These are phyloP conservation scores for Pugionium cornutum DNA, from an alignment of 345 rosid species.

Conservation along the genomic window DNA sequence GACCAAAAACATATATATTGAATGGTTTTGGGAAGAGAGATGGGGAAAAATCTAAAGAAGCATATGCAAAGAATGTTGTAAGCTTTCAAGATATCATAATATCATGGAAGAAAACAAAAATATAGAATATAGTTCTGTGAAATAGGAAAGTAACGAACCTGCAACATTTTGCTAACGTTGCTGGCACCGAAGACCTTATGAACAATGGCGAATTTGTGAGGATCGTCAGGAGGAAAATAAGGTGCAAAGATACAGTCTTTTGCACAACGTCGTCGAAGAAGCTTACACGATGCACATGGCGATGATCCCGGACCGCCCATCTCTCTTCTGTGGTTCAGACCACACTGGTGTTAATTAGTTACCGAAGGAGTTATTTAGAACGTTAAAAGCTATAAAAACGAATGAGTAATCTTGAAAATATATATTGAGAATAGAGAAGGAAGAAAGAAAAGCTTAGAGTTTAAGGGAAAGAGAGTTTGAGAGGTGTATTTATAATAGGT, in stretches of 20 bases:
- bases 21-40: constrained; percentile 5
- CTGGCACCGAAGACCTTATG: constrained; percentile 91
- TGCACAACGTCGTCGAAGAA: constrained; percentile 74
- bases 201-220: constrained; percentile 77
- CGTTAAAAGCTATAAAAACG: neutral
- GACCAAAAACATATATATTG: neutral
- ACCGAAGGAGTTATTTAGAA: neutral
- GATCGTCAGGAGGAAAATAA: constrained; percentile 83
- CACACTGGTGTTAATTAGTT: neutral
- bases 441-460: constrained; percentile 38
- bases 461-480: constrained; percentile 41
- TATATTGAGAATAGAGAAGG: constrained; percentile 20
- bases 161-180: constrained; percentile 86
- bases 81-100: constrained; percentile 6
- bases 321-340: constrained; percentile 10
- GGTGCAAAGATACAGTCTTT: constrained; percentile 88
- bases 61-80: constrained; percentile 15
- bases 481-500: constrained; percentile 56
- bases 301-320: constrained; percentile 61
- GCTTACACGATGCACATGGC: constrained; percentile 87
- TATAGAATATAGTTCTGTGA: constrained; percentile 1
- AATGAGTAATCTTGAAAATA: constrained; percentile 16
- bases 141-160: constrained; percentile 46
- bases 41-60: neutral
- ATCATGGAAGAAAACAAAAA: neutral